phyloP scores from a whole-genome alignment of 305 asterid species.

The Fraxinus ornus region DNA sequence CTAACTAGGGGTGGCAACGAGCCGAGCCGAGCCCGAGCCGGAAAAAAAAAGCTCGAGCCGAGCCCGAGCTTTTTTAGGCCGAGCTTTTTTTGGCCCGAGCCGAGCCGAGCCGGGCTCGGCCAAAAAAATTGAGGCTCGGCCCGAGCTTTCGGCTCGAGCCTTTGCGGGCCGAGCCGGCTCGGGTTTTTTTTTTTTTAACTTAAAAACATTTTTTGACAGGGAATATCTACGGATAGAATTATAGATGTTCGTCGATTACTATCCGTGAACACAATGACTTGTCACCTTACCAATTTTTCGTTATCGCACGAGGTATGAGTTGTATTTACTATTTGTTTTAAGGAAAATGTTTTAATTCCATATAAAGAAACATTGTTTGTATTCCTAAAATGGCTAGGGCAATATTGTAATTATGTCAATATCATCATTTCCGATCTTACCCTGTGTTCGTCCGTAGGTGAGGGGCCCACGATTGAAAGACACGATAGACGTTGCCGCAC shows the following conservation, averaged over 20 bases:
- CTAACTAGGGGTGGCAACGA: too few species aligned
- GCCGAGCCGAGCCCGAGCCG: too few species aligned
- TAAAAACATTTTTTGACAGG: constrained; percentile 46
- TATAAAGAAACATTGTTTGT: not conserved
- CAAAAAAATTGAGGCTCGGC: too few species aligned
- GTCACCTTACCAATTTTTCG: constrained; percentile 66
- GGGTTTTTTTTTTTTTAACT: not conserved
- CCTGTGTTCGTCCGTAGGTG: constrained; percentile 39
- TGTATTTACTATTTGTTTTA: not conserved
- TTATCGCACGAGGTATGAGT: constrained; percentile 70
- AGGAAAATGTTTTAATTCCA: not conserved
- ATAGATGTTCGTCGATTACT: constrained; percentile 70
- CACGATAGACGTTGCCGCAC: constrained; percentile 88
- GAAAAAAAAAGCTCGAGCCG: too few species aligned
- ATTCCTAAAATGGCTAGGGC: not conserved
- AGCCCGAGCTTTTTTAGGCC: too few species aligned
- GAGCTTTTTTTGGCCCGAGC: too few species aligned
- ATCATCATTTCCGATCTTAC: constrained; percentile 20
- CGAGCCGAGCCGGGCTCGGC: too few species aligned
- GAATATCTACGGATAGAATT: constrained; percentile 84
- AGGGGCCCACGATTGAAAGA: constrained; percentile 90
- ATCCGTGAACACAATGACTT: constrained; percentile 52
- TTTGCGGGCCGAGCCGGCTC: too few species aligned
- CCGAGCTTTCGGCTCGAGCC: too few species aligned
- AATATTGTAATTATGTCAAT: not conserved